Evolutionary conservation across 2,329 filamentous ascomycete species (phyloP).

Genomic region (Epichloe typhina): DNA sequence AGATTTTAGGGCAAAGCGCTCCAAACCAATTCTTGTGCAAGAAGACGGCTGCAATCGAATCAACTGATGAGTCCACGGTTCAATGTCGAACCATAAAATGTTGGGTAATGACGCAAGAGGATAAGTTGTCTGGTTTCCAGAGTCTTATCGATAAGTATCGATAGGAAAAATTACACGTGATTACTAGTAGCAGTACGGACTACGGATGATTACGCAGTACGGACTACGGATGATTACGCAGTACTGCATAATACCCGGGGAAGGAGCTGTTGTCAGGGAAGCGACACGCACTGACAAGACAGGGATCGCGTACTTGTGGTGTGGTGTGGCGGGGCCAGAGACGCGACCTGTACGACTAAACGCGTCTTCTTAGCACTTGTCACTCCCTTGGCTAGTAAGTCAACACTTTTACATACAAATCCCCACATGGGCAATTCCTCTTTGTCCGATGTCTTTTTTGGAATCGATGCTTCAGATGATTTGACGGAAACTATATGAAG

Average conservation of each 20-base stretch:
- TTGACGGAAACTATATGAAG: conserved; percentile 5
- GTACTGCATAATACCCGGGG: background rate
- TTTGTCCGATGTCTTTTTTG: background rate
- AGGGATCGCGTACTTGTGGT: background rate
- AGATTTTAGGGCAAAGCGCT: background rate
- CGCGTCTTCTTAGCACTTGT: conserved; percentile 2
- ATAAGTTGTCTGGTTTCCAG: conserved; percentile 4
- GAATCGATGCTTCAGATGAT: conserved; percentile 3
- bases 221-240: background rate
- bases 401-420: conserved; percentile 1
- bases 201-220: background rate
- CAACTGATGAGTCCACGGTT: background rate
- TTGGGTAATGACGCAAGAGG: conserved; percentile 7
- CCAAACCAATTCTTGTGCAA: background rate
- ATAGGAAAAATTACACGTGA: background rate
- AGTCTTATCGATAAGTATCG: background rate
- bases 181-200: background rate
- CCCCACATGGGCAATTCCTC: background rate
- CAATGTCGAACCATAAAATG: background rate
- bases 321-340: conserved; percentile 5
- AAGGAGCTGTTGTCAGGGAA: background rate
- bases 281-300: background rate
- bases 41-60: background rate
- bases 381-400: background rate
- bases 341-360: conserved; percentile 3